Base-by-base conservation (phyloP, 1,139 yeast genomes). In the Kodamaea sp. region DNA sequence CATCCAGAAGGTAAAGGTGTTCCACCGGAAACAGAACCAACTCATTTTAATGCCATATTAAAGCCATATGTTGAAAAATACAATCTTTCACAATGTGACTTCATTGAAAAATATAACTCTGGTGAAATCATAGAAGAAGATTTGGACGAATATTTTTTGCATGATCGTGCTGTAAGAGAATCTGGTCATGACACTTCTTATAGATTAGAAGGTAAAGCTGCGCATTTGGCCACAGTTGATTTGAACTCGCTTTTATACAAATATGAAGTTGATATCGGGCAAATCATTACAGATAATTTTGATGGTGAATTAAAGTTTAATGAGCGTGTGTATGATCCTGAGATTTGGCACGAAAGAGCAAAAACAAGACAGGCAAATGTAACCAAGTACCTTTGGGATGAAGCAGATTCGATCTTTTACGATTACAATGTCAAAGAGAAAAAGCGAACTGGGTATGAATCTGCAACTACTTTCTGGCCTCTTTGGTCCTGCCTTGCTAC, bases 141-240 rank as follows among this genome's bases (percentile, higher is more conserved):
- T 10, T 70, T 92, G 41, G 98, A 92, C 55, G 89, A 81, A 47
- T 94, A 88, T 61, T 87, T 92, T 60, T 62, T 86, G 40, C 96
- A 92, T 58, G 98, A 92, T 61, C 75, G 97, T 45, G 97, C 96
- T 1, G 96, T 92, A 10, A 78, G 98, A 55, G 98, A 92, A 63
- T 84, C 95, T 33, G 98, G 98, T 1, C 98, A 92, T 60, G 98
- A 92, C 59, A 94, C 97, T 0, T 75, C 92, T 2, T 89, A 90
- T 58, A 73, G 98, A 53, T 68, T 92, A 39, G 97, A 90, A 63
- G 95, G 96, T 27, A 76, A 79, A 37, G 88, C 96, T 62, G 97
- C 96, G 0, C 70, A 85, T 56, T 67, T 92, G 48, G 97, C 96
- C 2, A 92, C 97, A 0, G 84, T 92, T 39, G 98, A 92, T 59